Conservation (phyloP, 768 basidiomycete genomes). For the Dioszegia aurantiaca region DNA sequence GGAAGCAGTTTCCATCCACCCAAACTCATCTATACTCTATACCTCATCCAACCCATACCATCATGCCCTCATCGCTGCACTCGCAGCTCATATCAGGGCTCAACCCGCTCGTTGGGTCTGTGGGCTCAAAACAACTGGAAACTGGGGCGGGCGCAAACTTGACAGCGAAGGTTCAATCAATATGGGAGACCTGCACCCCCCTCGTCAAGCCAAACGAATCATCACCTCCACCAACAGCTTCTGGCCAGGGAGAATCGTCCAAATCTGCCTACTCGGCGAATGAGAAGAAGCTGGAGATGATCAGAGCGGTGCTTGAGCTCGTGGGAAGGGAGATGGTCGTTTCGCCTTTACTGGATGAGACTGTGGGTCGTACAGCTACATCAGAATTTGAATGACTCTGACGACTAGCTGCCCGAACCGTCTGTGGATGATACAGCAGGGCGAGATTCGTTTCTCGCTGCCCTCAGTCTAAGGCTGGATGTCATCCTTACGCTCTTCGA, state of each 20-base stretch:
- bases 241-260: not conserved
- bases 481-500: conserved; percentile 42
- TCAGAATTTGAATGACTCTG: not conserved
- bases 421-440: not conserved
- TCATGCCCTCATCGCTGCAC: too few species aligned
- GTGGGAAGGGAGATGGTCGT: conserved; percentile 39
- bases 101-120: not conserved
- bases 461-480: conserved; percentile 26
- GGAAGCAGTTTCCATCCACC: not conserved
- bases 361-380: conserved; percentile 15
- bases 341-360: conserved; percentile 20
- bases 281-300: conserved; percentile 19
- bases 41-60: too few species aligned
- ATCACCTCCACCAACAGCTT: not conserved
- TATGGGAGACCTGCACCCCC: not conserved
- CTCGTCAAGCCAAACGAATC: not conserved
- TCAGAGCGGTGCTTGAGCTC: conserved; percentile 35
- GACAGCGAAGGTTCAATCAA: not conserved
- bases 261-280: not conserved
- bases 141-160: not conserved
- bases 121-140: not conserved
- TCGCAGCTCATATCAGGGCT: not conserved
- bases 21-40: too few species aligned
- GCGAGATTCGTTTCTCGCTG: not conserved
- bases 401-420: conserved; percentile 7